phyloP scores from a whole-genome alignment of 23 red algal species.

The Gracilaria caudata region DNA sequence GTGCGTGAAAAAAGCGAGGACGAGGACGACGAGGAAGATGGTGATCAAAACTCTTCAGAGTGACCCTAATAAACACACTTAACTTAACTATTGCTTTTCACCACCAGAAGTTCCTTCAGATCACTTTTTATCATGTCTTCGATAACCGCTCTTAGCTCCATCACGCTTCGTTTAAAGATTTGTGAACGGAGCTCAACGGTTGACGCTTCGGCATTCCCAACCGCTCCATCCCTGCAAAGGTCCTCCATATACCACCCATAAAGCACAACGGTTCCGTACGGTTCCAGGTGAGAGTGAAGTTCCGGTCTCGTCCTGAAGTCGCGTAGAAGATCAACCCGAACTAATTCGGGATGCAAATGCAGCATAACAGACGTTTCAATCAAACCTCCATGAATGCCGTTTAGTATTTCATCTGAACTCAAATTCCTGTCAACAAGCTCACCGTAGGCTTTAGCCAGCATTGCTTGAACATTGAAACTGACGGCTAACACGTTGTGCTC shows the following conservation, averaged over 20 bases:
- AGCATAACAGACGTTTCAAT: slow-evolving; percentile 72
- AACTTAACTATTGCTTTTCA: background rate
- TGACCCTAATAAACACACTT: background rate
- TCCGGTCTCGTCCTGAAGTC: slow-evolving; percentile 1
- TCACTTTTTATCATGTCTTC: slow-evolving; percentile 15
- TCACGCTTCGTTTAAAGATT: slow-evolving; percentile 31
- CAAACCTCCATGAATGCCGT: slow-evolving; percentile 70
- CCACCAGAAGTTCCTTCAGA: slow-evolving; percentile 3
- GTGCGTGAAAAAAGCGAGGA: slow-evolving; percentile 48
- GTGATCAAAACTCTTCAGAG: slow-evolving; percentile 48
- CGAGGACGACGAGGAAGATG: slow-evolving; percentile 53
- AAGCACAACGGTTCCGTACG: slow-evolving; percentile 30
- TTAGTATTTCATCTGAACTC: slow-evolving; percentile 15
- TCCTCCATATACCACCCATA: slow-evolving; percentile 68
- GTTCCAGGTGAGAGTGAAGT: slow-evolving; percentile 9
- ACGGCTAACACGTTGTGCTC: slow-evolving; percentile 23
- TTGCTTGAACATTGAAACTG: slow-evolving; percentile 58
- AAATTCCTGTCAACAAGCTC: background rate
- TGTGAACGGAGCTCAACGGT: slow-evolving; percentile 25
- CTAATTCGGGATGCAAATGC: slow-evolving; percentile 36
- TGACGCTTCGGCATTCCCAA: slow-evolving; percentile 44
- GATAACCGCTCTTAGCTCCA: slow-evolving; percentile 21
- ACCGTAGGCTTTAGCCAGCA: slow-evolving; percentile 34
- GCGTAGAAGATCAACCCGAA: background rate
- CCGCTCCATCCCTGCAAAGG: slow-evolving; percentile 34